Evolutionary conservation across 495 filamentous ascomycete genomes (phyloP).

Genomic region (Amphirosellinia nigrospora): DNA sequence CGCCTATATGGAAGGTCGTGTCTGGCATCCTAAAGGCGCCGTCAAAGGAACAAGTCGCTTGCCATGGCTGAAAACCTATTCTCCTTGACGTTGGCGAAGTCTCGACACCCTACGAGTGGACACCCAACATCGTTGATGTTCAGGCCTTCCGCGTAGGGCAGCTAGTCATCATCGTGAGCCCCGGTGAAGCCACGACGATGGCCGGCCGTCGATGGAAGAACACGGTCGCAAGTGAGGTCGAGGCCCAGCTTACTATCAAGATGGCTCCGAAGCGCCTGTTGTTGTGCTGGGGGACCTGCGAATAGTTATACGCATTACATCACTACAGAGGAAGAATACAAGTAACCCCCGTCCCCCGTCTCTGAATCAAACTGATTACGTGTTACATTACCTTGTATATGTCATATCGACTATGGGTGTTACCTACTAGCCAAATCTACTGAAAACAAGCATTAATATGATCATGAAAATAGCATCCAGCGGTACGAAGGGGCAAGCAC

Average conservation of each 20-base stretch:
- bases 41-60: conserved; percentile 70
- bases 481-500: conserved; percentile 96
- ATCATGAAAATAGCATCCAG: conserved; percentile 61
- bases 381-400: too few relatives aligned
- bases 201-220: conserved; percentile 89
- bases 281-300: conserved; percentile 90
- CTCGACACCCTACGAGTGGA: conserved; percentile 82
- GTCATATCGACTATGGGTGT: too few relatives aligned
- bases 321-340: conserved; percentile 89
- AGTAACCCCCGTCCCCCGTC: conserved; percentile 29
- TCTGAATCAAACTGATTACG: too few relatives aligned
- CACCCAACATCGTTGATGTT: conserved; percentile 91
- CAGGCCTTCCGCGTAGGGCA: conserved; percentile 89
- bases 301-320: conserved; percentile 98
- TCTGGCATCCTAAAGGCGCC: conserved; percentile 75
- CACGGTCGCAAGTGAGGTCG: conserved; percentile 66
- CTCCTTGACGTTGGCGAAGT: conserved; percentile 89
- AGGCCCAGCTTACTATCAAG: conserved; percentile 49
- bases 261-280: conserved; percentile 57
- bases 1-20: conserved; percentile 83
- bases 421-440: too few relatives aligned
- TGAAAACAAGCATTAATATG: conserved; percentile 18
- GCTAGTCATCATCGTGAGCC: conserved; percentile 82
- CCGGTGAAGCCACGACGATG: conserved; percentile 96
- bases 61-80: conserved; percentile 86